A percentile compares a stretch with the other conserved stretches of the same genome.
phyloP scores from a whole-genome alignment of 75 land plant genomes.

The Cryptomeria japonica region DNA sequence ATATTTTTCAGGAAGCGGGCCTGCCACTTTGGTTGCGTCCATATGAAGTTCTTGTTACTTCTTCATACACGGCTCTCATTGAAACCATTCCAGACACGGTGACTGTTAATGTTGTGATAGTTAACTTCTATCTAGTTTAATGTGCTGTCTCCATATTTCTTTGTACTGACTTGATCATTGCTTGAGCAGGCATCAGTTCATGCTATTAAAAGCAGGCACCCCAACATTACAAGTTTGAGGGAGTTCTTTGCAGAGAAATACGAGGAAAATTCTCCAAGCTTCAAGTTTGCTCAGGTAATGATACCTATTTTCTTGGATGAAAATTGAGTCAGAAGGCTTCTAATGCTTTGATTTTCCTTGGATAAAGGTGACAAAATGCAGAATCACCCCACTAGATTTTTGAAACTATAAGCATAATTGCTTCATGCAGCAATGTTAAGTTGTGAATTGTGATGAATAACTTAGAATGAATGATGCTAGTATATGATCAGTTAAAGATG shows the following conservation, averaged over 20 bases:
- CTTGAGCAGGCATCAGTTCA: slow-evolving; percentile 91
- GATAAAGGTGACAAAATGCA: background rate
- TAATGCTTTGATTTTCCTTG: background rate
- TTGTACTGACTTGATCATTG: background rate
- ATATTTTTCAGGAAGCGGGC: slow-evolving; percentile 99
- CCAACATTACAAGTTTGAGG: slow-evolving; percentile 76
- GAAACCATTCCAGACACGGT: slow-evolving; percentile 99
- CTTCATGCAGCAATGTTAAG: background rate
- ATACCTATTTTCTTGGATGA: background rate
- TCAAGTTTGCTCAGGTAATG: slow-evolving; percentile 94
- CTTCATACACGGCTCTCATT: slow-evolving; percentile 95
- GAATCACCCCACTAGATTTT: background rate
- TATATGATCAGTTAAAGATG: background rate
- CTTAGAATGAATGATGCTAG: background rate
- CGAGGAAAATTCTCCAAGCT: slow-evolving; percentile 80
- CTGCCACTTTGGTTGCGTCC: slow-evolving; percentile 98
- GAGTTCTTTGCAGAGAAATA: slow-evolving; percentile 94
- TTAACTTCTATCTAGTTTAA: slow-evolving; percentile 4
- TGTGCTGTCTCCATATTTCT: background rate
- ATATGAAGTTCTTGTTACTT: slow-evolving; percentile 96
- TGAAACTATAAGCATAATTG: background rate
- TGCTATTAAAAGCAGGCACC: slow-evolving; percentile 90
- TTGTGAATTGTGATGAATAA: background rate
- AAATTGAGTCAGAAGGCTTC: background rate
- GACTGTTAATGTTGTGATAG: slow-evolving; percentile 15